Base-by-base conservation (phyloP, 345 rosid species). In the Lumnitzera racemosa region DNA sequence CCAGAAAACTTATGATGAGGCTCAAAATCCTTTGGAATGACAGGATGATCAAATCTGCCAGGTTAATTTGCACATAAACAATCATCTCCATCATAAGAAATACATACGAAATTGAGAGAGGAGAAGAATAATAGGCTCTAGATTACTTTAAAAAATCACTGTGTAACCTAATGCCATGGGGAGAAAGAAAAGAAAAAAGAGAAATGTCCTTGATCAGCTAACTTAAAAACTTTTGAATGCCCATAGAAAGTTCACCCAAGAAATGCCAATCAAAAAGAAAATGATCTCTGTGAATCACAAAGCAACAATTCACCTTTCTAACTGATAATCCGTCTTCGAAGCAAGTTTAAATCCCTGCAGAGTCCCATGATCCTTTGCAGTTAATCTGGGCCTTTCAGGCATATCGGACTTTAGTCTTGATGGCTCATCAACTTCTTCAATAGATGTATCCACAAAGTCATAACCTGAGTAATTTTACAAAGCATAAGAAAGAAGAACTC, bases 391-490 rank as follows among this genome's bases (percentile, higher is more conserved):
- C 69, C 51, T 76, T 50, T 84, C 95, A 52, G 53, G 70, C 63
- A 53, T 12, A 41, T 59, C 64, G 61, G 61, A 68, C 67, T 66
- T 67, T 49, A 74, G 68, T 64, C 51, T 74, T 57, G 87, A 63
- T 24, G 86, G 89, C 70, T 88, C 92, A 68, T 94, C 95, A 36
- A 72, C 92, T 67, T 90, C 95, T 77, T 87, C 73, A 55, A 86
- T 79, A 59, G 67, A 63, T 66, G 80, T 78, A 67, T 80, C 88
- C 77, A 79, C 86, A 51, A 87, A 80, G 69, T 87, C 82, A 62
- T 83, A 87, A 61, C 80, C 98, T 89, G 75, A 68, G 66, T 27
- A 71, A 36, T 24, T 15, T 53, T 14, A 69, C 16, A 71, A 57
- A 58, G 48, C 49, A 11, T 27, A 27, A 17, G 46, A 67, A 57